Evolutionary conservation across 129 eudicot species (phyloP), one percentile per base, ranked within the genome.

Genomic region (Pittosporum tobira): DNA sequence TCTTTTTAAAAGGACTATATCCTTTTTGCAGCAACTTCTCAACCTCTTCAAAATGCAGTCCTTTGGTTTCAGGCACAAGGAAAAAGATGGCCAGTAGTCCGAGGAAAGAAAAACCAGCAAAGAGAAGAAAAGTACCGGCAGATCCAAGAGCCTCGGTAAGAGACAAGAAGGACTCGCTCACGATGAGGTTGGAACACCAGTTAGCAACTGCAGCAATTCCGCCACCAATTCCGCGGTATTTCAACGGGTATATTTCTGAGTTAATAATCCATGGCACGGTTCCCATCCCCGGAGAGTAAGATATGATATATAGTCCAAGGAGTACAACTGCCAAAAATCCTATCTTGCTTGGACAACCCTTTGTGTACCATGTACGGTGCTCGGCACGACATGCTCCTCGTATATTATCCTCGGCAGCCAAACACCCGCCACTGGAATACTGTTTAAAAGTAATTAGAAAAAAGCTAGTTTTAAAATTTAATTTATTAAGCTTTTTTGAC

Each of bases 231-330:
- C 95, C 95, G 50, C 91, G 48, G 70, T 64, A 86, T 11, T 71
- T 58, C 37, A 81, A 63, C 0, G 87, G 74, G 77, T 87, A 87
- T 24, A 87, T 79, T 65, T 87, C 91, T 0, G 91, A 82, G 74
- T 86, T 86, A 5, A 86, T 74, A 0, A 85, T 82, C 95, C 95
- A 86, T n/a, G 95, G 95, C 9, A 77, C 87, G 0, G 87, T 79
- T 13, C 95, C 95, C 91, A 86, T 86, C 5, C 95, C 95, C 0
- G 95, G 95, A 34, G 95, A 73, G 65, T 82, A 86, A 0, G 75
- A 53, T 3, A 77, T 71, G 31, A 86, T 86, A 51, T 86, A 86
- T 22, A 73, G 27, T 18, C 71, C 84, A 26, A 86, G 51, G 23
- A 84, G 64, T 5, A 86, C 59, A 2, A 82, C 80, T 10, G 95